Evolutionary conservation across 345 rosid genomes (phyloP), one percentile per base, ranked within the genome.

Genomic region (Citrus trifoliata): DNA sequence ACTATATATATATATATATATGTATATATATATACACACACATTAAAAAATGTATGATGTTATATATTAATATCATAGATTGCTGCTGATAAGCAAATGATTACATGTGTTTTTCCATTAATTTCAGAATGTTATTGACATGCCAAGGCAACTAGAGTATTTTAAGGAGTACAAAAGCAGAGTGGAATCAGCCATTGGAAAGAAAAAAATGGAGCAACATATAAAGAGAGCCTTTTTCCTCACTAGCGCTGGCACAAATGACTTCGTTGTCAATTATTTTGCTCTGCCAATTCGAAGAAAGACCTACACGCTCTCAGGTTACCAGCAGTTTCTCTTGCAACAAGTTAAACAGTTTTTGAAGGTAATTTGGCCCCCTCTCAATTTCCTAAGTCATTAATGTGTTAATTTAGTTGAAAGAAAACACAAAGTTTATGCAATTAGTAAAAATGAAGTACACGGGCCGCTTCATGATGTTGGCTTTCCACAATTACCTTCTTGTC

Each of bases 201-300:
- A 71, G 78, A 46, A 81, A 40, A 59, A 35, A 60, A 62, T 79
- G 38, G 84, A 82, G 79, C 37, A 80, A 18, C 88, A 82, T 46
- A 80, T 89, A 18, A 74, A 70, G 24, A 86, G 80, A 3, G 83
- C 95, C 0, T 3, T 81, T 27, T 85, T 79, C 62, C 2, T 88
- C 6, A 38, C 89, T 3, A 85, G 93, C n/a, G 86, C 87, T 1
- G 95, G 90, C 12, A 88, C 95, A 22, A 91, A 91, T 66, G 93
- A 91, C 75, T 91, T 89, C 63, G 79, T 91, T 7, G 66, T 88
- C 77, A 89, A 86, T 74, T 91, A 91, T 73, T 91, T 85, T 40
- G 40, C 88, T 10, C 25, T 95, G 19, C 97, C 95, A 4, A 51
- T 87, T 33, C 86, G 95, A 70, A 82, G 85, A 67, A 86, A 80